Evolutionary conservation across 495 filamentous ascomycete species (phyloP), one percentile per base, ranked within the genome.

Genomic region (Penicillium silybi): DNA sequence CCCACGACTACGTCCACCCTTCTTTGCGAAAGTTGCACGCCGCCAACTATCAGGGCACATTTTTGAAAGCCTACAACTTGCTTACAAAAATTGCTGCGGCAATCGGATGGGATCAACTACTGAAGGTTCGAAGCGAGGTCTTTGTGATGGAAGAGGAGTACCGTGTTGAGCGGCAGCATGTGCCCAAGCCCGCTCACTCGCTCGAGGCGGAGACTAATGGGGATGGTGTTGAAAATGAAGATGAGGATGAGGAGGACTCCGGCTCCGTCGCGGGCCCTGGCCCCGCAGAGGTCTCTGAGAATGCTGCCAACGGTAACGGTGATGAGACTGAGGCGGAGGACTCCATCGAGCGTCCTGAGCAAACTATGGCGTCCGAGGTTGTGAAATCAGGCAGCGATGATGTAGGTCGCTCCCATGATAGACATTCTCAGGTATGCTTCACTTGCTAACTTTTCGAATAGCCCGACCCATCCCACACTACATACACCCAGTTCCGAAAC

Each of bases 121-220:
- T 98, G 22, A 92, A 87, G 64, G 91, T 90, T 56, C 81, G 93
- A 45, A 97, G 92, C 70, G 89, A 92, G 52, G 93, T 97, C 5
- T 98, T 98, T 59, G 95, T 98, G 25, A 98, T 98, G 93, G 93
- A 98, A 63, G 93, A 98, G 62, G 93, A 98, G 66, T 98, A 98
- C 58, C 83, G 95, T 15, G 85, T 81, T 46, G 93, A 98, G 70
- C 92, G 89, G 57, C 86, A 93, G 52, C 84, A 86, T 48, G 68
- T 74, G 13, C 65, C 74, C n/a, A 75, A 80, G 44, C 64, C 72
- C 38, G 73, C 74, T 15, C 65, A 76, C 3, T 64, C 76, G 25
- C 83, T 82, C 41, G 79, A 48, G n/a, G 48, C 56, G 2, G 69
- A 72, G 47, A 64, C 51, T 51, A 80, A 85, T 43, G 77, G 72